Evolutionary conservation across 169 alveolate species (phyloP).

Genomic region (Cyclospora cayetanensis): DNA sequence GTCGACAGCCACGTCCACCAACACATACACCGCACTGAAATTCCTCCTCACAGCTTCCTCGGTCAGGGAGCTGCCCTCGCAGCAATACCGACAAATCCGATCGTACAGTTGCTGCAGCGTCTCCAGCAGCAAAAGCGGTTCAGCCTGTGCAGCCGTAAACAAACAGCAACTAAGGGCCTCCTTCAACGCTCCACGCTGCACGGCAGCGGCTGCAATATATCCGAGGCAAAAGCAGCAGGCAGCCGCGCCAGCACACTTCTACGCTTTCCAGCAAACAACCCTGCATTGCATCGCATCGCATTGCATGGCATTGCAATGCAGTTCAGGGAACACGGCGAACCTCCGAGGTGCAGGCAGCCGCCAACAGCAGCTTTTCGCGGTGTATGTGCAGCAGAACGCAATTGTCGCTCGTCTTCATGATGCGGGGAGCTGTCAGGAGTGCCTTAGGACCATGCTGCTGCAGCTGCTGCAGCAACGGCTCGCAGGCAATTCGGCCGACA

Average conservation of each 20-base stretch:
- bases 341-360: not conserved
- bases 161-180: not conserved
- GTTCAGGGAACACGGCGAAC: not conserved
- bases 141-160: slow-evolving; percentile 4
- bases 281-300: not conserved
- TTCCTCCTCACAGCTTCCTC: slow-evolving; percentile 37
- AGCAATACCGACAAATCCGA: slow-evolving; percentile 4
- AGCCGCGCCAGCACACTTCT: not conserved
- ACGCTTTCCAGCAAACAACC: not conserved
- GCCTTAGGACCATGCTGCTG: not conserved
- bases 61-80: slow-evolving; percentile 1
- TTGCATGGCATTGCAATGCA: not conserved
- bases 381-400: not conserved
- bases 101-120: slow-evolving; percentile 39
- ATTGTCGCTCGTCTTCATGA: not conserved
- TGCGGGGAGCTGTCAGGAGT: not conserved
- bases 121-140: slow-evolving; percentile 58
- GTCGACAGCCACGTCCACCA: slow-evolving; percentile 1
- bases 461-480: not conserved
- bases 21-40: not conserved
- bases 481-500: not conserved
- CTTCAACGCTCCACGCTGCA: too few species aligned
- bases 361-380: not conserved
- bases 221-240: not conserved
- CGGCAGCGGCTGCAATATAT: not conserved